These are phyloP conservation scores for Heliamphora pulchella DNA, from an alignment of 179 eudicot genomes.

Conservation along the genomic window DNA sequence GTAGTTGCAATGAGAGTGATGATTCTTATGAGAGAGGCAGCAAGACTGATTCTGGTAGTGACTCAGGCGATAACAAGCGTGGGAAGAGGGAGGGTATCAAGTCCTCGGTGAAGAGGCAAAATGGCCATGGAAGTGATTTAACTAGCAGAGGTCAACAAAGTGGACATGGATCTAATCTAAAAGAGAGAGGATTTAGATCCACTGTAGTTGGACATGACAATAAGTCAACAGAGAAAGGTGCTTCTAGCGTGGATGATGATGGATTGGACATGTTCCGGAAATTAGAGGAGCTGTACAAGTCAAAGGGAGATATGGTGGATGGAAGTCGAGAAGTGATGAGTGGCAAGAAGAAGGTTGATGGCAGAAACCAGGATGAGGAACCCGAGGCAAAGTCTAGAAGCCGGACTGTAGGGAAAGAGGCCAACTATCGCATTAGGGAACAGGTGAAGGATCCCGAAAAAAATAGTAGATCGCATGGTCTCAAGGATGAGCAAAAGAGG, in stretches of 20 bases:
- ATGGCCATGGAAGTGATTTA: slow-evolving; percentile 14
- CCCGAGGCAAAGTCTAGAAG: slow-evolving; percentile 31
- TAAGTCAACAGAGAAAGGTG: slow-evolving; percentile 6
- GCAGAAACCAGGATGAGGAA: slow-evolving; percentile 18
- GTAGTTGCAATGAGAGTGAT: slow-evolving; percentile 15
- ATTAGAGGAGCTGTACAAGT: slow-evolving; percentile 24
- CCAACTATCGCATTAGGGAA: slow-evolving; percentile 6
- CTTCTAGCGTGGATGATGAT: slow-evolving; percentile 8
- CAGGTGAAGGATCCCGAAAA: slow-evolving; percentile 10
- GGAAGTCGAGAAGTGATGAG: slow-evolving; percentile 13
- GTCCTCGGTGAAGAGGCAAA: slow-evolving; percentile 6
- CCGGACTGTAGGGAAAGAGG: slow-evolving; percentile 22
- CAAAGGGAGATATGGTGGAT: slow-evolving; percentile 22
- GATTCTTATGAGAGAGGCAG: slow-evolving; percentile 11
- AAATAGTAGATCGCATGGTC: slow-evolving; percentile 11
- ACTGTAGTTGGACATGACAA: slow-evolving; percentile 13
- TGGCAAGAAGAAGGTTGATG: slow-evolving; percentile 29
- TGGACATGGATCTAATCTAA: slow-evolving; percentile 12
- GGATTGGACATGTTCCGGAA: slow-evolving; percentile 22
- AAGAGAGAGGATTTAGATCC: slow-evolving; percentile 6
- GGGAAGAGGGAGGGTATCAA: slow-evolving; percentile 13
- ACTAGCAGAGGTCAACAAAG: neutral
- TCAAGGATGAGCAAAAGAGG: slow-evolving; percentile 21
- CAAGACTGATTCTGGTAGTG: slow-evolving; percentile 12
- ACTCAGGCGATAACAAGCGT: slow-evolving; percentile 9